A percentile compares a stretch with the other conserved stretches of the same genome.
phyloP scores from a whole-genome alignment of 208 protist genomes.

The Porcisia deanei region DNA sequence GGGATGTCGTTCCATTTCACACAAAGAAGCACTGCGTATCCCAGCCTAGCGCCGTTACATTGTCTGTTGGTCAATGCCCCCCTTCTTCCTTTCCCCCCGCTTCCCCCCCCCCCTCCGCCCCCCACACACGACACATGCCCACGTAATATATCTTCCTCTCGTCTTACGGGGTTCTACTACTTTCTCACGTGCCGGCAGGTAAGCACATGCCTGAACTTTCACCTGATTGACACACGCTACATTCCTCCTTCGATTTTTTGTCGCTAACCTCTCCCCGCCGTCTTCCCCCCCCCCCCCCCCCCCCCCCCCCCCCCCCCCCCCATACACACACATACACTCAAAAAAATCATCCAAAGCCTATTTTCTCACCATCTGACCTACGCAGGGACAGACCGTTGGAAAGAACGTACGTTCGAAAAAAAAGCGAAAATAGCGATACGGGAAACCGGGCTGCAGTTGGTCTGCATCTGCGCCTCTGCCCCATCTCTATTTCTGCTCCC shows the following conservation, averaged over 20 bases:
- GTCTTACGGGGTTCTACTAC: neutral
- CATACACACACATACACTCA: neutral
- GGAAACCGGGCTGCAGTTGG: neutral
- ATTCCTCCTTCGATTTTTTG: too few relatives aligned
- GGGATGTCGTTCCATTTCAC: neutral
- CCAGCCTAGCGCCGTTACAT: neutral
- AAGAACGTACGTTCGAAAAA: neutral
- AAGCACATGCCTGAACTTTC: neutral
- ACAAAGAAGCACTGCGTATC: neutral
- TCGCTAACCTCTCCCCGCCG: neutral
- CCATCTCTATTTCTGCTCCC: neutral
- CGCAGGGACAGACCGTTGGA: neutral
- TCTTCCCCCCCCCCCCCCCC: neutral
- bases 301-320: neutral
- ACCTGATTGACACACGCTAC: neutral
- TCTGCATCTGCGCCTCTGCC: neutral
- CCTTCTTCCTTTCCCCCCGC: neutral
- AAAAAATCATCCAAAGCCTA: neutral
- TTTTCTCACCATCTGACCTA: neutral
- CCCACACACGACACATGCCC: neutral
- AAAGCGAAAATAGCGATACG: neutral
- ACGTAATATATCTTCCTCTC: neutral
- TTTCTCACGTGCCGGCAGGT: neutral
- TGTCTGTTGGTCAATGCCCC: neutral
- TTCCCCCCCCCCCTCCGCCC: too few relatives aligned